These are phyloP conservation scores for Trichopus zeylanicus DNA, from an alignment of 116 monocot genomes.

Conservation along the genomic window DNA sequence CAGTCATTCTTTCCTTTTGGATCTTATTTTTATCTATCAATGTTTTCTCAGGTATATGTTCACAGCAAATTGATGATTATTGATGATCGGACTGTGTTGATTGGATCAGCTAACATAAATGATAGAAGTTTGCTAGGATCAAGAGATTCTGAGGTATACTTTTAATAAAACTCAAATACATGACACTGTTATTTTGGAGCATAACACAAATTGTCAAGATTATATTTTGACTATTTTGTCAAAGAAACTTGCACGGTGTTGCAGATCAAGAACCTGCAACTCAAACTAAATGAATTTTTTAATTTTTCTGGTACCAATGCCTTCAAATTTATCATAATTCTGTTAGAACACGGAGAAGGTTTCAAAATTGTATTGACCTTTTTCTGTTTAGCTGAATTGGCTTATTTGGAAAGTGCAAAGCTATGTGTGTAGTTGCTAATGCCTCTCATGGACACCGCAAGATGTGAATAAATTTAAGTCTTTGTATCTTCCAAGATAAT, in stretches of 20 bases:
- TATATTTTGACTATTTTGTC: background rate
- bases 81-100: constrained; percentile 74
- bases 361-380: background rate
- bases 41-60: constrained; percentile 72
- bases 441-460: too few relatives aligned
- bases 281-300: background rate
- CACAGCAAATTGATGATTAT: constrained; percentile 99
- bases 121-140: constrained; percentile 98
- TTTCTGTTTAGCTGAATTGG: background rate
- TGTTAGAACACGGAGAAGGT: background rate
- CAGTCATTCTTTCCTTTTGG: background rate
- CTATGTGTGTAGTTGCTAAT: too few relatives aligned
- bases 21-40: background rate
- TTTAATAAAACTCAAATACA: background rate
- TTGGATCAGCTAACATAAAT: constrained; percentile 98
- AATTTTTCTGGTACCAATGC: background rate
- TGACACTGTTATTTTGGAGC: background rate
- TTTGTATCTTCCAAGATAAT: too few relatives aligned
- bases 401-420: background rate
- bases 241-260: background rate
- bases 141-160: constrained; percentile 90
- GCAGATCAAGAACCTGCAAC: background rate
- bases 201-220: background rate
- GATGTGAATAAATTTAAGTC: too few relatives aligned
- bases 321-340: background rate